These are phyloP conservation scores for Amaranthus cruentus DNA, from an alignment of 148 eudicot species.

Conservation along the genomic window DNA sequence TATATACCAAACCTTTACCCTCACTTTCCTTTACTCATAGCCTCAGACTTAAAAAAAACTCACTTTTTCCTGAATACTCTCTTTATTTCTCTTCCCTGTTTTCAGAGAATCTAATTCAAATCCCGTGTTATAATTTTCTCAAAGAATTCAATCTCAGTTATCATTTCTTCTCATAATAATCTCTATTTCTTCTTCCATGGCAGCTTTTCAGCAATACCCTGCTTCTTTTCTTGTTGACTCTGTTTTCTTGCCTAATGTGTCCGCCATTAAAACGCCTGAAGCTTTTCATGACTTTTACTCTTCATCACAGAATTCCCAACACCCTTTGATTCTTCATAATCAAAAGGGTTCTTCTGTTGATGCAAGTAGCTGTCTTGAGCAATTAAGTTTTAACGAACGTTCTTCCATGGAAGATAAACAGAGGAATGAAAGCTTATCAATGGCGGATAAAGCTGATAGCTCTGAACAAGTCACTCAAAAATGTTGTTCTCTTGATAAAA, in stretches of 20 bases:
- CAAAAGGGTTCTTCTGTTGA: constrained; percentile 14
- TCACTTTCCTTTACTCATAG: not conserved
- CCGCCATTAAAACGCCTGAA: constrained; percentile 12
- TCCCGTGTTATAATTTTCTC: constrained; percentile 3
- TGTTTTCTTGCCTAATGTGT: constrained; percentile 16
- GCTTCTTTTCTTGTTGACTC: constrained; percentile 27
- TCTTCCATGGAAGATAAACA: constrained; percentile 24
- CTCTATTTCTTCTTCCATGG: constrained; percentile 14
- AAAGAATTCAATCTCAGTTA: not conserved
- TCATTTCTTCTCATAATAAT: not conserved
- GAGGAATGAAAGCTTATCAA: constrained; percentile 35
- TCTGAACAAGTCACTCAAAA: constrained; percentile 25
- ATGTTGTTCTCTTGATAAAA: constrained; percentile 20
- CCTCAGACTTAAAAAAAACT: constrained; percentile 6
- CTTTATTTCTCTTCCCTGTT: constrained; percentile 4
- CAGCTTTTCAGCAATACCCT: constrained; percentile 37
- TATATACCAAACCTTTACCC: constrained; percentile 21
- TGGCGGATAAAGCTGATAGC: constrained; percentile 31
- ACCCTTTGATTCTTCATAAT: constrained; percentile 2
- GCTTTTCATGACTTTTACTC: constrained; percentile 14
- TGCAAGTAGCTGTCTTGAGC: constrained; percentile 25
- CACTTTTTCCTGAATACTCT: not conserved
- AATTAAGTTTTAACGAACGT: constrained; percentile 12
- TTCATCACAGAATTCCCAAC: not conserved
- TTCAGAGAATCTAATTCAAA: constrained; percentile 11